These are phyloP conservation scores for Phaeosphaeriaceae sp. DNA, from an alignment of 2,329 filamentous ascomycete species.

Conservation along the genomic window DNA sequence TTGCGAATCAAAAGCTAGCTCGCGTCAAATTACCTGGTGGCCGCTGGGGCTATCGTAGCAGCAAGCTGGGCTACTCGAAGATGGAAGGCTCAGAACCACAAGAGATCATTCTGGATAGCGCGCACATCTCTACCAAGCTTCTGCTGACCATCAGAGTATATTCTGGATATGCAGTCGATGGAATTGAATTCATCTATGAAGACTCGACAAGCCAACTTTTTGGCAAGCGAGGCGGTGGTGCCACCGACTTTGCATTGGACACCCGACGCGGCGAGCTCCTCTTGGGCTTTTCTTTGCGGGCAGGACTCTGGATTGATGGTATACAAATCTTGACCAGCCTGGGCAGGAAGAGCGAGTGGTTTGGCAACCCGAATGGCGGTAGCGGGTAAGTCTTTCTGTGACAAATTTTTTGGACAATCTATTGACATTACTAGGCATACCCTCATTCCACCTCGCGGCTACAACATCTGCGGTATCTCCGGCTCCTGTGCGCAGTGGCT, in stretches of 20 bases:
- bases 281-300: conserved; percentile 83
- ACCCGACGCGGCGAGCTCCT: conserved; percentile 85
- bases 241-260: conserved; percentile 81
- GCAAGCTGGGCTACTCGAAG: conserved; percentile 74
- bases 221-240: conserved; percentile 77
- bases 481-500: conserved; percentile 84
- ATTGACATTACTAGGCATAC: conserved; percentile 70
- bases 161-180: conserved; percentile 79
- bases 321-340: conserved; percentile 89
- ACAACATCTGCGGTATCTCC: conserved; percentile 85
- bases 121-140: conserved; percentile 70
- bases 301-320: conserved; percentile 84
- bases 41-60: conserved; percentile 77
- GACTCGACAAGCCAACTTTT: conserved; percentile 85
- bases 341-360: conserved; percentile 85
- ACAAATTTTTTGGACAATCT: conserved; percentile 9
- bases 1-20: conserved; percentile 72
- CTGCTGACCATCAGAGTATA: conserved; percentile 79
- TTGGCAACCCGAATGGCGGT: conserved; percentile 81
- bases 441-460: conserved; percentile 87
- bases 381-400: conserved; percentile 71
- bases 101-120: conserved; percentile 78
- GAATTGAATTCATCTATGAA: conserved; percentile 92
- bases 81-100: conserved; percentile 74
- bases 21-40: conserved; percentile 78